Evolutionary conservation across 2,329 filamentous ascomycete species (phyloP), one percentile per base, ranked within the genome.

Genomic region (Calonectria pauciramosa): DNA sequence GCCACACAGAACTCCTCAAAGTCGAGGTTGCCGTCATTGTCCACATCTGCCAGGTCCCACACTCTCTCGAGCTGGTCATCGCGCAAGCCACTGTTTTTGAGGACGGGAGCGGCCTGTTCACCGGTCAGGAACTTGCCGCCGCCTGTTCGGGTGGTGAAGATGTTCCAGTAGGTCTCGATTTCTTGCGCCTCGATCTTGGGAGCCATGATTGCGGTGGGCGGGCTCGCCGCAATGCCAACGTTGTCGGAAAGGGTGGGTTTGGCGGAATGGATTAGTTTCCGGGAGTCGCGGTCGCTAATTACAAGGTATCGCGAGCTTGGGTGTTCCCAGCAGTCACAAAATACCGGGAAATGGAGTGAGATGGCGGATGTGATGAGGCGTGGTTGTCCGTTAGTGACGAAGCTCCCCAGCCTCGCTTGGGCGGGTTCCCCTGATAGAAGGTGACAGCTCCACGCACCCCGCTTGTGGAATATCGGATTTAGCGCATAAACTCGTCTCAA

Each of bases 1-100:
- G 96, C 97, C 73, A 99, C 97, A 86, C 97, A 99, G 85, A 99
- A 99, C 89, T 99, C 97, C 87, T 99, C 97, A 88, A 99, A 99
- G 87, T 99, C 97, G 70, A 99, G 90, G 86, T 97, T 97, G 77
- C 97, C 97, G 88, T 99, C 97, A 81, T 96, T 96, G 86, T 99
- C 97, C 75, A 99, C 95, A 84, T 99, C 97, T 73, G 97, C 95
- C 76, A 99, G 90, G 83, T 99, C 97, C 97, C 97, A 99, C 76
- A 99, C 95, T 81, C 93, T 92, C 87, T 99, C 97, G n/a, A 99
- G 93, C 87, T 99, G 96, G 82, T 90, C 90, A 82, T 92, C 91
- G 71, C 89, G 89, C 76, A 92, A 85, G 16, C 91, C 91, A 78
- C 90, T 92, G 86, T 92, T 92, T 85, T 92, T 92, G 68, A 92